These are phyloP conservation scores for Kuraishia cidri DNA, from an alignment of 805 yeast genomes.

Conservation along the genomic window DNA sequence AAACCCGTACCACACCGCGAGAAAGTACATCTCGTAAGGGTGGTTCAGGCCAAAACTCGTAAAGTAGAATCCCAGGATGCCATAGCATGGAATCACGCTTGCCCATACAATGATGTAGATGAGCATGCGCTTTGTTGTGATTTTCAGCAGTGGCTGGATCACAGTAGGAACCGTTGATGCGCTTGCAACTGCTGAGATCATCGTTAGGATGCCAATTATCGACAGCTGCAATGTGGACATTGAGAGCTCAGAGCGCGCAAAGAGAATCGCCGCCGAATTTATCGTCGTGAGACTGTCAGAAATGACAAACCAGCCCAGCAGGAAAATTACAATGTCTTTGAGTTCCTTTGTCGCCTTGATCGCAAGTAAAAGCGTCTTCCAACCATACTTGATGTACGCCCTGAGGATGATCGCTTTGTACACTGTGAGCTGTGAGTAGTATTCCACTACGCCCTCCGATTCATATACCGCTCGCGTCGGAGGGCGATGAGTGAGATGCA, in stretches of 20 bases:
- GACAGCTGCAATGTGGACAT: constrained; percentile 66
- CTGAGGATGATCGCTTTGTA: constrained; percentile 8
- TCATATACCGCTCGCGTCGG: constrained; percentile 4
- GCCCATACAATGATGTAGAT: constrained; percentile 51
- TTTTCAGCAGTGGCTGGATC: constrained; percentile 23
- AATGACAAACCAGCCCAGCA: constrained; percentile 68
- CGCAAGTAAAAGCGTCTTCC: constrained; percentile 48
- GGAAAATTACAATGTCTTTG: constrained; percentile 56
- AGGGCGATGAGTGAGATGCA: constrained; percentile 12
- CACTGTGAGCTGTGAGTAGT: constrained; percentile 4
- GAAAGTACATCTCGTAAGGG: constrained; percentile 56
- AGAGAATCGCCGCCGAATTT: constrained; percentile 69
- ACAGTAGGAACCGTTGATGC: constrained; percentile 47
- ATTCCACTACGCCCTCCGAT: constrained; percentile 3
- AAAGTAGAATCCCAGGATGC: constrained; percentile 56
- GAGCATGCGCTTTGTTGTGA: constrained; percentile 38
- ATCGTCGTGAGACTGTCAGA: constrained; percentile 74
- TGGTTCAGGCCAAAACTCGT: constrained; percentile 47
- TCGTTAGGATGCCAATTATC: constrained; percentile 54
- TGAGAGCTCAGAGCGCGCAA: constrained; percentile 60
- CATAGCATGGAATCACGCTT: constrained; percentile 62
- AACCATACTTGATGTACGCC: constrained; percentile 46
- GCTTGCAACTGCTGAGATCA: constrained; percentile 60
- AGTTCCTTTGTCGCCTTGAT: constrained; percentile 50
- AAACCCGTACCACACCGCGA: constrained; percentile 71